Evolutionary conservation across 495 filamentous ascomycete species (phyloP), one percentile per base, ranked within the genome.

Genomic region (Hypoxylon cercidicola): DNA sequence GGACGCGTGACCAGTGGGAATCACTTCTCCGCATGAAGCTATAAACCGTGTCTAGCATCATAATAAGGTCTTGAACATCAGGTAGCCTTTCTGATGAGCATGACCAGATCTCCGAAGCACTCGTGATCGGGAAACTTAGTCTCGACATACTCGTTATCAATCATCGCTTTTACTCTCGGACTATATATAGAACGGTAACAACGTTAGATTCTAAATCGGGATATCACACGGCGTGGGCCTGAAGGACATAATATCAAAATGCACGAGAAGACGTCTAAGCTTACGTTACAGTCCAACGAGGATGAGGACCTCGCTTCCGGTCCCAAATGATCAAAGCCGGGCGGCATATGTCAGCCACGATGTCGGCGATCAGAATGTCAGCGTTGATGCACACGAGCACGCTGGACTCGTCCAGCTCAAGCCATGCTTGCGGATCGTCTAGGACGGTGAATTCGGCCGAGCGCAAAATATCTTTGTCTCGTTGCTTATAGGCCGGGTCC

Each of bases 261-360:
- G 18, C 40, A 16, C 18, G 18, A 13, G n/a, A 35, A 35, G 3
- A 18, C 3, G 4, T 43, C 40, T 16, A 16, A 43, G 18, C n/a
- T 43, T 43, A 18, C 15, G 40, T 20, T 43, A 10, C 16, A 20
- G n/a, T 16, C 40, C 40, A 18, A 20, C 16, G 1, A 43, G 40
- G 40, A 19, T 6, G 0, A 45, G 25, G 11, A 21, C 21, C 43
- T 32, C 4, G 13, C 32, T 20, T 10, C 4, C 13, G 52, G 20
- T 70, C 45, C 69, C 73, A 75, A 19, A 77, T 74, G 11, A 77
- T 48, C 16, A 75, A 56, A 5, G 60, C 60, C n/a, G 73, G 75
- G 37, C 71, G 59, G 43, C 67, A 66, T 52, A 72, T 66, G 25
- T 77, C 75, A 16, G 62, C 52, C 11, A 72, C 43, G 13, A 75